These are phyloP conservation scores for Torulaspora delbrueckii DNA, from an alignment of 805 yeast species.

Conservation along the genomic window DNA sequence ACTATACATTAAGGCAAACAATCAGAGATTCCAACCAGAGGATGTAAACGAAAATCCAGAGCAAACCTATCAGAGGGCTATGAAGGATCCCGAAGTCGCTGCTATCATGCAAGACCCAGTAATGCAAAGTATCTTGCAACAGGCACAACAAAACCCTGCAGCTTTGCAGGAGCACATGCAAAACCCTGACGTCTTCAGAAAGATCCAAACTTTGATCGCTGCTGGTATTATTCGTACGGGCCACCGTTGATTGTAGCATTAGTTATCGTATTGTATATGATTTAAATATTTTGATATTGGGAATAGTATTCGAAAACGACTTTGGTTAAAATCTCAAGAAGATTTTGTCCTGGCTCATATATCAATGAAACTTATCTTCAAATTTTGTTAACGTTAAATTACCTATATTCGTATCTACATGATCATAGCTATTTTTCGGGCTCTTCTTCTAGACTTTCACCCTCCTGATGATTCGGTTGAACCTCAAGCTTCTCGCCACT, in stretches of 20 bases:
- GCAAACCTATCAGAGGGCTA: constrained; percentile 84
- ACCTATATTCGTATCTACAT: not conserved
- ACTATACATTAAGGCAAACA: constrained; percentile 68
- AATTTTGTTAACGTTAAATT: not conserved
- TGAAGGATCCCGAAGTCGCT: constrained; percentile 91
- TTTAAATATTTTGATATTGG: not conserved
- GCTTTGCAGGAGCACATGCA: constrained; percentile 97
- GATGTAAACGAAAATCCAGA: constrained; percentile 87
- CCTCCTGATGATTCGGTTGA: constrained; percentile 43
- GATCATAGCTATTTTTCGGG: constrained; percentile 13
- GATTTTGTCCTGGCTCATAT: too few relatives aligned
- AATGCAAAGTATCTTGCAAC: constrained; percentile 90
- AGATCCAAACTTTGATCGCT: constrained; percentile 84
- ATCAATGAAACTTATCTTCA: too few relatives aligned
- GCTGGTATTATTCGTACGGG: constrained; percentile 96
- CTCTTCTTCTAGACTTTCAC: constrained; percentile 25
- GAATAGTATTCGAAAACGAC: not conserved
- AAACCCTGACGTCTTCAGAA: constrained; percentile 86
- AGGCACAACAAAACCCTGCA: constrained; percentile 92
- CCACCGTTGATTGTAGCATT: constrained; percentile 6
- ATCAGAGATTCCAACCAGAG: constrained; percentile 72
- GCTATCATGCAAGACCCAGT: constrained; percentile 88
- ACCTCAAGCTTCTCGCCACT: constrained; percentile 42
- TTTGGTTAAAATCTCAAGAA: not conserved
- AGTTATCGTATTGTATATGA: constrained; percentile 4